Percentiles rank a stretch among this genome's conserved stretches.
Conservation (phyloP, 805 yeast species). For the Kazachstania africana region DNA sequence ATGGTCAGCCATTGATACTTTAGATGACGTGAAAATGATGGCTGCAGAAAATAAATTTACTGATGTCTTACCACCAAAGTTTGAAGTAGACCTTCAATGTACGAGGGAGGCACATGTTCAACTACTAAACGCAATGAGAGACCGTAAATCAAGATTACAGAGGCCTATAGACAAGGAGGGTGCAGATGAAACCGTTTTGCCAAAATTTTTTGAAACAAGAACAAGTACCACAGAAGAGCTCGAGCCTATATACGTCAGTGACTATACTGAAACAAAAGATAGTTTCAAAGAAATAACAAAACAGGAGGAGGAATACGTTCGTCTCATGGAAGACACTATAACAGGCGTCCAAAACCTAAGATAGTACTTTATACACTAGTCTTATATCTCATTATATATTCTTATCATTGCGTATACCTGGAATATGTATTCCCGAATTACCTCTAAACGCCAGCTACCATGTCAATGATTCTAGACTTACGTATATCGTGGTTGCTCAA, state of each 20-base stretch:
- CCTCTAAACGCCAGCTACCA: too few species aligned
- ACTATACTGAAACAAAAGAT: slow-evolving; percentile 4
- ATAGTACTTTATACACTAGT: too few species aligned
- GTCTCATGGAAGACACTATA: slow-evolving; percentile 11
- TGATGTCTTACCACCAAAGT: slow-evolving; percentile 31
- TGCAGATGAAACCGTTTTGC: background rate
- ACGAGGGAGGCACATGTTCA: slow-evolving; percentile 47
- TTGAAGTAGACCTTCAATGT: slow-evolving; percentile 29
- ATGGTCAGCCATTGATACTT: slow-evolving; percentile 80
- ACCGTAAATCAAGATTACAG: slow-evolving; percentile 14
- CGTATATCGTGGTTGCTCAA: too few species aligned
- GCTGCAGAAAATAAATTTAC: slow-evolving; percentile 37
- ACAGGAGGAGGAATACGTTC: slow-evolving; percentile 12
- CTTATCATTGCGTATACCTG: too few species aligned
- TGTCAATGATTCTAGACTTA: too few species aligned
- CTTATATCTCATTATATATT: too few species aligned
- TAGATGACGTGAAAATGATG: slow-evolving; percentile 65
- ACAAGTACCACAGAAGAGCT: background rate
- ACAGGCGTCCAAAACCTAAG: too few species aligned
- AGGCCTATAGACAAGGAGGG: background rate
- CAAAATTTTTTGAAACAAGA: background rate
- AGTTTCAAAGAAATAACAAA: slow-evolving; percentile 2
- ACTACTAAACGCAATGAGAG: slow-evolving; percentile 28
- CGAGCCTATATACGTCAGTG: slow-evolving; percentile 6
- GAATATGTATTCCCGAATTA: too few species aligned